phyloP scores from a whole-genome alignment of 768 basidiomycete genomes.

The Lyophyllum decastes region DNA sequence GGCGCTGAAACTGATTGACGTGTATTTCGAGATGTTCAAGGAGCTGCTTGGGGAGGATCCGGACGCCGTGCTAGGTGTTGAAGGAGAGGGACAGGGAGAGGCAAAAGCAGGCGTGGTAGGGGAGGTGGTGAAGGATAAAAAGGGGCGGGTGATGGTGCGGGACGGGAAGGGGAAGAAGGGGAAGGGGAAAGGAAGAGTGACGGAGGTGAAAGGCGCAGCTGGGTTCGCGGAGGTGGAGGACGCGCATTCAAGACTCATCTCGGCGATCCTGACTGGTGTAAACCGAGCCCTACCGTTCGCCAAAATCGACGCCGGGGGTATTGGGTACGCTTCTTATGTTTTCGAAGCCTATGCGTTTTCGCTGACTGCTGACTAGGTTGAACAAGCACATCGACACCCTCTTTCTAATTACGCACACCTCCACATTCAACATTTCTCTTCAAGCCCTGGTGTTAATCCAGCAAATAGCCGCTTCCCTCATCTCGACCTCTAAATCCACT shows the following conservation, averaged over 20 bases:
- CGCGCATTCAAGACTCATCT: conserved; percentile 77
- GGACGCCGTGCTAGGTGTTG: conserved; percentile 20
- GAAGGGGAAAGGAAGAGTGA: conserved; percentile 34
- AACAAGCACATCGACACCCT: conserved; percentile 88
- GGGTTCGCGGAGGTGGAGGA: conserved; percentile 80
- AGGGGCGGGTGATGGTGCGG: conserved; percentile 21
- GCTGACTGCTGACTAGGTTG: conserved; percentile 49
- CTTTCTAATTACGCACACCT: conserved; percentile 92
- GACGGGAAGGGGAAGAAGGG: conserved; percentile 37
- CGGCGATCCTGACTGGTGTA: conserved; percentile 90
- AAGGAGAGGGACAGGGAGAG: conserved; percentile 32
- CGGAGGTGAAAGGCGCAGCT: conserved; percentile 54
- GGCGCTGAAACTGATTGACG: conserved; percentile 76
- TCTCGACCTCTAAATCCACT: conserved; percentile 14
- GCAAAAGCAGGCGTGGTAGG: conserved; percentile 30
- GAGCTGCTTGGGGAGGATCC: conserved; percentile 73
- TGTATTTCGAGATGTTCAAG: conserved; percentile 94
- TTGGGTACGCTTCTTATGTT: conserved; percentile 48
- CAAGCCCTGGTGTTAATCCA: conserved; percentile 90
- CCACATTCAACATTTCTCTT: conserved; percentile 95
- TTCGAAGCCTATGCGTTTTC: background rate
- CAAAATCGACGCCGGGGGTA: conserved; percentile 68
- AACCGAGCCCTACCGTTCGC: conserved; percentile 96
- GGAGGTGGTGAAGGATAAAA: conserved; percentile 31
- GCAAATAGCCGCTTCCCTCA: conserved; percentile 68